Percentiles rank a stretch among this genome's conserved stretches.
These are phyloP conservation scores for Ascoidea tarda DNA, from an alignment of 805 yeast genomes.

Conservation along the genomic window DNA sequence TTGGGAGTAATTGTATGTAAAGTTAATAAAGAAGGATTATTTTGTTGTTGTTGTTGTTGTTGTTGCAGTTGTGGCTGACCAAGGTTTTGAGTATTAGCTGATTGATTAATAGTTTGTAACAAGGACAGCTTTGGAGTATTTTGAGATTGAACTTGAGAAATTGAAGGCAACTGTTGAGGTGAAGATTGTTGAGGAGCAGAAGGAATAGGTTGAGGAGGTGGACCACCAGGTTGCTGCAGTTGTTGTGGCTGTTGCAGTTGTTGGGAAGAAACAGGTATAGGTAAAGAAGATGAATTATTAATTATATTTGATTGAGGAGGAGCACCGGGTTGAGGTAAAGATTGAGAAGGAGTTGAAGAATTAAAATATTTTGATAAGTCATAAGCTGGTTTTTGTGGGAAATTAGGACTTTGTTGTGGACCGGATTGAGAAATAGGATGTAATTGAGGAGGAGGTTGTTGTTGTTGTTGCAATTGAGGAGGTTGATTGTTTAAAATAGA, in stretches of 20 bases:
- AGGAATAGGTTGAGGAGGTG: slow-evolving; percentile 5
- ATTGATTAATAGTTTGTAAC: slow-evolving; percentile 9
- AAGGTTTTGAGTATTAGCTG: slow-evolving; percentile 7
- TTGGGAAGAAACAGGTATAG: slow-evolving; percentile 4
- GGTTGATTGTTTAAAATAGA: neutral
- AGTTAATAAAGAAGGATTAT: no score
- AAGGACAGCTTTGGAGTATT: slow-evolving; percentile 13
- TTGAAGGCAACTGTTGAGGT: neutral
- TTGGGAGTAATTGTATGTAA: neutral
- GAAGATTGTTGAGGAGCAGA: neutral
- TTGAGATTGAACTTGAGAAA: slow-evolving; percentile 5
- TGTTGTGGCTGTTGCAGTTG: slow-evolving; percentile 13
- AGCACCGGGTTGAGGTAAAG: slow-evolving; percentile 1
- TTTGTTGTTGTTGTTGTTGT: slow-evolving; percentile 13
- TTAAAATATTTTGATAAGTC: neutral
- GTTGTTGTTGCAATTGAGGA: slow-evolving; percentile 21
- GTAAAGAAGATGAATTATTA: no score
- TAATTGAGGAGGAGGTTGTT: slow-evolving; percentile 20
- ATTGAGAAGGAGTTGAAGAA: neutral
- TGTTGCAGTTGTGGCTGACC: slow-evolving; percentile 15
- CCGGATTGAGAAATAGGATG: slow-evolving; percentile 19
- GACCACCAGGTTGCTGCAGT: slow-evolving; percentile 10
- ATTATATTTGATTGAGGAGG: neutral
- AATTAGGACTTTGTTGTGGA: slow-evolving; percentile 3
- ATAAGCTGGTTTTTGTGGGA: slow-evolving; percentile 8